These are phyloP conservation scores for Thelonectria rubi DNA, from an alignment of 2,329 filamentous ascomycete species.

Conservation along the genomic window DNA sequence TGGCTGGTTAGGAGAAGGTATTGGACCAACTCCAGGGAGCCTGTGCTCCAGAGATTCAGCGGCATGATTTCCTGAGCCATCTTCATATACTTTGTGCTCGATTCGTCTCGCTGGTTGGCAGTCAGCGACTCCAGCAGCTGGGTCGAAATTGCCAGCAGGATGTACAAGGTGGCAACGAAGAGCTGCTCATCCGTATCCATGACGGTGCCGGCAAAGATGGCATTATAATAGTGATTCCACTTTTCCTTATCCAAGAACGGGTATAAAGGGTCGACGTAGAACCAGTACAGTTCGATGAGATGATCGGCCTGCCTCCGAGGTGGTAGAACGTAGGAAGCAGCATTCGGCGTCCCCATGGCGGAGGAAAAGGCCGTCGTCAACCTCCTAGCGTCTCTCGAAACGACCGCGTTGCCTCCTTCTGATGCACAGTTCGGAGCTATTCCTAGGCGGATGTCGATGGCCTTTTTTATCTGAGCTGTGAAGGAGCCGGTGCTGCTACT, in stretches of 20 bases:
- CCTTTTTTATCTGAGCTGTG: constrained; percentile 56
- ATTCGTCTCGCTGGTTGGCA: constrained; percentile 50
- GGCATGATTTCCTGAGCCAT: constrained; percentile 54
- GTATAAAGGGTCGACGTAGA: constrained; percentile 56
- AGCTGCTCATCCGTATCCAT: constrained; percentile 52
- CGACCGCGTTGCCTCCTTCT: background rate
- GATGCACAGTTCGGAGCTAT: constrained; percentile 14
- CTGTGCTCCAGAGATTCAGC: constrained; percentile 53
- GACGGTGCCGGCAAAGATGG: constrained; percentile 51
- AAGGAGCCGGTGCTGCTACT: constrained; percentile 58
- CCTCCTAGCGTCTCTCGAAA: background rate
- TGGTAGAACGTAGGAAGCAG: constrained; percentile 53
- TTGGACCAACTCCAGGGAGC: constrained; percentile 56
- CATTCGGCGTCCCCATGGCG: constrained; percentile 6
- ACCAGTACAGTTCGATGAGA: constrained; percentile 57
- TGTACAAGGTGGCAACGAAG: constrained; percentile 56
- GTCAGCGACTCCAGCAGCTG: constrained; percentile 54
- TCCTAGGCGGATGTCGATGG: constrained; percentile 48
- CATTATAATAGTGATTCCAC: constrained; percentile 51
- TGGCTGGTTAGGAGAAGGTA: constrained; percentile 58
- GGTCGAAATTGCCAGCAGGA: constrained; percentile 56
- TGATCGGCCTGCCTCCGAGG: constrained; percentile 55
- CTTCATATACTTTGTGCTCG: constrained; percentile 53
- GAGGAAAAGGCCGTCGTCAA: background rate
- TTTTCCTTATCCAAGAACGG: constrained; percentile 53